Percentiles rank a stretch among this genome's conserved stretches.
These are phyloP conservation scores for Yamadazyma diospyri DNA, from an alignment of 1,139 yeast species.

Conservation along the genomic window DNA sequence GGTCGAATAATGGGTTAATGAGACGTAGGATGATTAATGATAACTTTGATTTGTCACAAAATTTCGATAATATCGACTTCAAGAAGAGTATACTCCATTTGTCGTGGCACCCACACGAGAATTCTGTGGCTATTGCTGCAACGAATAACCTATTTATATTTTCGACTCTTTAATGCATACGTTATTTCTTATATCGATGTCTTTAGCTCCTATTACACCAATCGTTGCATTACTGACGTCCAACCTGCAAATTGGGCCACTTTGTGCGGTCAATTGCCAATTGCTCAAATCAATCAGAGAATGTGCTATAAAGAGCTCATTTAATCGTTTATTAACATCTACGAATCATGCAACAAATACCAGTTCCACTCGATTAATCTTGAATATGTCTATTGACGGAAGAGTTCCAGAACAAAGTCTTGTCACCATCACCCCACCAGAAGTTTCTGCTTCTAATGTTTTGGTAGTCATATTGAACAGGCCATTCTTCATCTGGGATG, in stretches of 20 bases:
- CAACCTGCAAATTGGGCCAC: too few relatives aligned
- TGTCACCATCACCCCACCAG: constrained; percentile 99
- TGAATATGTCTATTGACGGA: constrained; percentile 83
- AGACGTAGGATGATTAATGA: constrained; percentile 48
- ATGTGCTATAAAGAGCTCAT: too few relatives aligned
- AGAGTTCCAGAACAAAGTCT: constrained; percentile 94
- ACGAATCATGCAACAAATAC: constrained; percentile 4
- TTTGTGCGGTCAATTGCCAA: too few relatives aligned
- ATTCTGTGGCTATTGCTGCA: constrained; percentile 97
- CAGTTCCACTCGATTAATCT: constrained; percentile 12
- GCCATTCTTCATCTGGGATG: constrained; percentile 87
- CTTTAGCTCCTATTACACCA: too few relatives aligned
- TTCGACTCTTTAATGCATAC: constrained; percentile 49
- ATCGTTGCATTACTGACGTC: too few relatives aligned
- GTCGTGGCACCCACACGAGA: constrained; percentile 98
- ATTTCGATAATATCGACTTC: constrained; percentile 86
- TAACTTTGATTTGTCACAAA: constrained; percentile 38
- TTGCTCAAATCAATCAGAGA: too few relatives aligned
- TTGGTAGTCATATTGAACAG: constrained; percentile 83
- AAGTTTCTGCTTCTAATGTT: constrained; percentile 81
- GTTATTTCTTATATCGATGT: not conserved
- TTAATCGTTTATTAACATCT: constrained; percentile 7
- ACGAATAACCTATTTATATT: constrained; percentile 88
- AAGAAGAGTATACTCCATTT: constrained; percentile 91
- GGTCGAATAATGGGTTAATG: constrained; percentile 30